Evolutionary conservation across 129 eudicot species (phyloP), one percentile per base, ranked within the genome.

Genomic region (Centaurea solstitialis): DNA sequence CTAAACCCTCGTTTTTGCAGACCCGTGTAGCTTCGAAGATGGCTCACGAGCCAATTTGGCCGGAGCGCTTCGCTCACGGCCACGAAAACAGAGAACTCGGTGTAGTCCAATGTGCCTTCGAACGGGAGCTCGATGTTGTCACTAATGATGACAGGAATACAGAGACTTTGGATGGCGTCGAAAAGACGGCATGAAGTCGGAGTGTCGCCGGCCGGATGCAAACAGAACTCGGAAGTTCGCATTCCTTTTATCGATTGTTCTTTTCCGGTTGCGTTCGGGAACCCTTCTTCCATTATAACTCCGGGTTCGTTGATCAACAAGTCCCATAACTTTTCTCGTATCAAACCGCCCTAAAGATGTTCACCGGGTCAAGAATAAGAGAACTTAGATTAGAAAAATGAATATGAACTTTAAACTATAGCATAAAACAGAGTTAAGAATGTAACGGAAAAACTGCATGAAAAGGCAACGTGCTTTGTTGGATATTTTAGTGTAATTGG

Each of bases 161-260:
- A 96, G 6, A 96, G 89, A 85, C 99, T 93, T 81, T 96, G 99
- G 37, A 96, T 88, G 72, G 99, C 99, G 40, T 95, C 99, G 68
- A 93, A 95, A 22, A 95, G 90, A 39, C 99, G 89, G 68, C 99
- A 93, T 9, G 99, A 93, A 7, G 99, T 91, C 28, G 99, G 99
- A 7, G 99, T 95, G 68, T 93, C 99, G 57, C 99, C 98, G 1
- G 99, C 99, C 17, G 99, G 99, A 73, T 95, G 99, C 77, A 95
- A 86, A 85, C 99, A 95, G 72, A 95, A 93, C 50, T 95, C 97
- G 0, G 99, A 95, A 4, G 90, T 72, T 78, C 99, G 85, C 98
- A 95, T 95, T 35, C 99, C 99, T 83, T 85, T 88, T 59, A 95
- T 91, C 4, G 98, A 95, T 76, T 93, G 98, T 80, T 91, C 94